Conservation (phyloP, 2,329 filamentous ascomycete genomes). For the Diaporthe caulivora region DNA sequence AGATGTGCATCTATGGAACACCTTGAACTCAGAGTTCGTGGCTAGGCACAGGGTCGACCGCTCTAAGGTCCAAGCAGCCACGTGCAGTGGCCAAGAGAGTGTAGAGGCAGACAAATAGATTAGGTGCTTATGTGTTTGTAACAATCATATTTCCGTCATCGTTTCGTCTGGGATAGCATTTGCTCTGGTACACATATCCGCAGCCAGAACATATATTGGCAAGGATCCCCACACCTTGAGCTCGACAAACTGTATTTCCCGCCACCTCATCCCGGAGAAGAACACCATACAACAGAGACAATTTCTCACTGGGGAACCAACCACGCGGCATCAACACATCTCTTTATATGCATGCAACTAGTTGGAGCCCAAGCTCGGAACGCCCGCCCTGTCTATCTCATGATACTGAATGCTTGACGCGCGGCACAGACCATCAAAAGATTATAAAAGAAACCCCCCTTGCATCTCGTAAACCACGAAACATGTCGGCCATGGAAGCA, state of each 20-base stretch:
- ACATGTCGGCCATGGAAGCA: not conserved
- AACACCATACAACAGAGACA: not conserved
- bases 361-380: slow-evolving; percentile 11
- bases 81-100: not conserved
- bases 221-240: not conserved
- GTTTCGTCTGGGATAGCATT: not conserved
- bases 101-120: not conserved
- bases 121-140: too few species aligned
- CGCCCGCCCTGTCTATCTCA: slow-evolving; percentile 32
- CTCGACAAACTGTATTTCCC: not conserved
- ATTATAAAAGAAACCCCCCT: not conserved
- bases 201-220: not conserved
- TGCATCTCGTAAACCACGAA: not conserved
- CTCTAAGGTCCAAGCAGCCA: not conserved
- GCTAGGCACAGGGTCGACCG: not conserved
- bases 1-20: not conserved
- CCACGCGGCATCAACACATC: slow-evolving; percentile 2
- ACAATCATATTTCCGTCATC: not conserved
- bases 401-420: slow-evolving; percentile 24
- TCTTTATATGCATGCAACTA: slow-evolving; percentile 17
- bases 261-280: not conserved
- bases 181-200: too few species aligned
- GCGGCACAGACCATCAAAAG: not conserved
- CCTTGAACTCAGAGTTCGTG: too few species aligned
- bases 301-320: not conserved